These are phyloP conservation scores for Zygosaccharomyces gambellarensis DNA, from an alignment of 805 yeast species.

Conservation along the genomic window DNA sequence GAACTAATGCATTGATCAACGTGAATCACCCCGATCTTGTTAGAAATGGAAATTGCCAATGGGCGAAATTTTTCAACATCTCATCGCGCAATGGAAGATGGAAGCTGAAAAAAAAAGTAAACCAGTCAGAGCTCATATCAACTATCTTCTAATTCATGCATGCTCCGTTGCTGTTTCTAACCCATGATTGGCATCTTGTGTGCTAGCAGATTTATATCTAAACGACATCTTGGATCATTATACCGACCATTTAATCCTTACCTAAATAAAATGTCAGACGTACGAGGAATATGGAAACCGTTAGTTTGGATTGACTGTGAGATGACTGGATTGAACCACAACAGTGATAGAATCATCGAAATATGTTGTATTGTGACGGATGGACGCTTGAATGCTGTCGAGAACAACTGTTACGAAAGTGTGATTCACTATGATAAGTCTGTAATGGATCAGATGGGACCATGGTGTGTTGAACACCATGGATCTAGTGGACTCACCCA, in stretches of 20 bases:
- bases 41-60: background rate
- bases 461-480: slow-evolving; percentile 86
- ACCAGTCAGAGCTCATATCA: background rate
- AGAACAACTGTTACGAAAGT: slow-evolving; percentile 66
- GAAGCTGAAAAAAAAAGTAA: background rate
- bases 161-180: background rate
- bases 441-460: slow-evolving; percentile 67
- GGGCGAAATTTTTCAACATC: background rate
- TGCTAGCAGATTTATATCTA: background rate
- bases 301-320: slow-evolving; percentile 97
- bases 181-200: background rate
- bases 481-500: slow-evolving; percentile 70
- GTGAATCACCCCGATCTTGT: background rate
- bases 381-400: slow-evolving; percentile 60
- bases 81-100: background rate
- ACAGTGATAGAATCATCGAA: slow-evolving; percentile 81
- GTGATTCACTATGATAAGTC: slow-evolving; percentile 65
- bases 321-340: slow-evolving; percentile 92
- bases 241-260: slow-evolving; percentile 3
- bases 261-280: slow-evolving; percentile 2
- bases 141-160: background rate
- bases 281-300: slow-evolving; percentile 29
- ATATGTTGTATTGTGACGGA: slow-evolving; percentile 89
- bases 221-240: background rate
- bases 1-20: background rate